Conservation (phyloP, 306 rosid species). For the Hippophae gyantsensis region DNA sequence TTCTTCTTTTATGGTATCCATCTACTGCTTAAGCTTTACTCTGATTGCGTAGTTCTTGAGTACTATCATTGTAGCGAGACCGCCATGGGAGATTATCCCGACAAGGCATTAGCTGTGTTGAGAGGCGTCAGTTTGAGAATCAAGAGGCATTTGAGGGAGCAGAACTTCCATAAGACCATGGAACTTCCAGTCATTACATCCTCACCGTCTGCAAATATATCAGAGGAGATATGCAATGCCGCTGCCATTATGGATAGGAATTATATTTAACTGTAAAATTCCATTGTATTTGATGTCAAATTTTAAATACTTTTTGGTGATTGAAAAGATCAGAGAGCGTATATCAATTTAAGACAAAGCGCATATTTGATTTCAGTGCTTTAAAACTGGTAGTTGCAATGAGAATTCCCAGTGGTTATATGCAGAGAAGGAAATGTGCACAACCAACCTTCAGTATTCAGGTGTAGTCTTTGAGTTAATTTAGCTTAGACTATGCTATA, state of each 20-base stretch:
- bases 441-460: no score
- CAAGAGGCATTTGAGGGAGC: slow-evolving; percentile 97
- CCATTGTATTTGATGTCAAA: not conserved
- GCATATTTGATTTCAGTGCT: no score
- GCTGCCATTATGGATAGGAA: slow-evolving; percentile 63
- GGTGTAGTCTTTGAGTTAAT: no score
- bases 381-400: no score
- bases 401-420: no score
- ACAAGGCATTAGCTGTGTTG: slow-evolving; percentile 83
- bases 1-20: no score
- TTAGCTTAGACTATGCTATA: no score
- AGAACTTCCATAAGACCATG: slow-evolving; percentile 52
- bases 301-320: slow-evolving; percentile 1
- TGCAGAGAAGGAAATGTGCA: no score
- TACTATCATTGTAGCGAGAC: slow-evolving; percentile 49
- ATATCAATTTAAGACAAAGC: no score
- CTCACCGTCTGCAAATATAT: slow-evolving; percentile 39
- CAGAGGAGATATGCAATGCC: slow-evolving; percentile 58
- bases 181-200: slow-evolving; percentile 34
- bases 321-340: slow-evolving; percentile 4
- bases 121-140: slow-evolving; percentile 95
- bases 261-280: slow-evolving; percentile 3
- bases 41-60: no score
- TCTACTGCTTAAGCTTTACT: no score
- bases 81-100: slow-evolving; percentile 98